phyloP scores from a whole-genome alignment of 352 stramenopile species.

The Paralagenidium karlingii region DNA sequence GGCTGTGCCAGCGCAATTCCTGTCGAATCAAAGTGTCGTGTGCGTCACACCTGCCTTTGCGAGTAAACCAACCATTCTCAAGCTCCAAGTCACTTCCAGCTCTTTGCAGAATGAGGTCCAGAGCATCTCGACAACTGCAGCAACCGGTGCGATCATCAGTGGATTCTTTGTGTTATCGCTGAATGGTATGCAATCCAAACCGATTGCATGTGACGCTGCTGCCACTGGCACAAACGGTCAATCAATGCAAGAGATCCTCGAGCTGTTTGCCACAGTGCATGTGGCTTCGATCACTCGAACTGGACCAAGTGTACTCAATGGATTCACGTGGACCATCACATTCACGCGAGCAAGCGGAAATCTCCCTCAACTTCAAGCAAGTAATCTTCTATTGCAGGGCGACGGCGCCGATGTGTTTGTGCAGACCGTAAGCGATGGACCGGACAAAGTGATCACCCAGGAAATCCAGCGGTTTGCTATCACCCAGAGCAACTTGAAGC shows the following conservation, averaged over 20 bases:
- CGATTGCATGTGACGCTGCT: constrained; percentile 18
- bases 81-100: constrained; percentile 5
- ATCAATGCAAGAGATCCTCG: constrained; percentile 15
- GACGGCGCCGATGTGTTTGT: constrained; percentile 11
- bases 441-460: constrained; percentile 2
- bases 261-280: constrained; percentile 7
- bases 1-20: neutral
- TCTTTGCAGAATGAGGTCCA: constrained; percentile 13
- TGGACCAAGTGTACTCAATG: constrained; percentile 15
- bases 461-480: constrained; percentile 9
- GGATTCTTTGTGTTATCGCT: constrained; percentile 17
- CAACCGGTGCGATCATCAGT: constrained; percentile 1
- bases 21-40: constrained; percentile 3
- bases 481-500: constrained; percentile 4
- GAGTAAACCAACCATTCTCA: constrained; percentile 8
- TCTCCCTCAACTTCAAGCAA: constrained; percentile 10
- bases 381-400: constrained; percentile 8
- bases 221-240: constrained; percentile 5
- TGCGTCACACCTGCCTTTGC: constrained; percentile 13
- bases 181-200: constrained; percentile 1
- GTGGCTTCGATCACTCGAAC: constrained; percentile 13
- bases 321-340: constrained; percentile 24
- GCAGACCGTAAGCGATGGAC: constrained; percentile 11
- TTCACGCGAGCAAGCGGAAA: constrained; percentile 18
- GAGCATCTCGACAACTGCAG: constrained; percentile 8